Conservation (phyloP, 176 grass and related monocot genomes). For the Triticum urartu region DNA sequence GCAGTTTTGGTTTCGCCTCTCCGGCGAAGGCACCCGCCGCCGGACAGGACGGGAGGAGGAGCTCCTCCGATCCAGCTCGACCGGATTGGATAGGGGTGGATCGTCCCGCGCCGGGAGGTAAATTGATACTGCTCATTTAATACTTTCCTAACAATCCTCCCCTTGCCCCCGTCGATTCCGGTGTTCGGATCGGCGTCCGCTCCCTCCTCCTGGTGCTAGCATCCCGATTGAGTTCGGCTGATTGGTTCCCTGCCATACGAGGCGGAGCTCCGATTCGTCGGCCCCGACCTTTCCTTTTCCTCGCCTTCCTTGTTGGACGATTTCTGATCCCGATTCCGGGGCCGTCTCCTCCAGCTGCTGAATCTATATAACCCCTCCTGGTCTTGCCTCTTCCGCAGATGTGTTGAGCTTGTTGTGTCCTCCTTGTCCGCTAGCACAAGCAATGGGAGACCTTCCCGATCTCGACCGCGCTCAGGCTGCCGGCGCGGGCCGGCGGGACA, state of each 20-base stretch:
- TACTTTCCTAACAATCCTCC: constrained; percentile 30
- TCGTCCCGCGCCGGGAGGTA: constrained; percentile 23
- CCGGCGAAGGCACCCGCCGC: not conserved
- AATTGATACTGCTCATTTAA: constrained; percentile 33
- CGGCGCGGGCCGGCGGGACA: constrained; percentile 28
- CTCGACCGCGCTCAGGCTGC: constrained; percentile 21
- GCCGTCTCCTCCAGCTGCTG: constrained; percentile 8
- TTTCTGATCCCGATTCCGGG: constrained; percentile 53
- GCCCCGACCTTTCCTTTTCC: constrained; percentile 18
- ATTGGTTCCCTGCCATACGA: constrained; percentile 28
- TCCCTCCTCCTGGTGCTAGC: not conserved
- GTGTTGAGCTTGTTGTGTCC: not conserved
- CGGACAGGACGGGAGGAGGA: not conserved
- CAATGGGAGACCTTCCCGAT: constrained; percentile 50
- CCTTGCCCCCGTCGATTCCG: constrained; percentile 36
- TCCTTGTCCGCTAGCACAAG: not conserved
- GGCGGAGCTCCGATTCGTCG: constrained; percentile 1
- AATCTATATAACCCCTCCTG: constrained; percentile 7
- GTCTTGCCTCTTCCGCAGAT: constrained; percentile 25
- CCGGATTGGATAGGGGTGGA: constrained; percentile 13
- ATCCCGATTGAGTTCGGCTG: not conserved
- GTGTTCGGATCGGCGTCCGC: constrained; percentile 7
- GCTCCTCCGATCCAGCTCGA: not conserved
- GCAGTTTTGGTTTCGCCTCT: constrained; percentile 14
- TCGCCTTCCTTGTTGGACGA: constrained; percentile 7